Evolutionary conservation across 208 protist species (phyloP).

Genomic region (Ichthyophonus hoferi): DNA sequence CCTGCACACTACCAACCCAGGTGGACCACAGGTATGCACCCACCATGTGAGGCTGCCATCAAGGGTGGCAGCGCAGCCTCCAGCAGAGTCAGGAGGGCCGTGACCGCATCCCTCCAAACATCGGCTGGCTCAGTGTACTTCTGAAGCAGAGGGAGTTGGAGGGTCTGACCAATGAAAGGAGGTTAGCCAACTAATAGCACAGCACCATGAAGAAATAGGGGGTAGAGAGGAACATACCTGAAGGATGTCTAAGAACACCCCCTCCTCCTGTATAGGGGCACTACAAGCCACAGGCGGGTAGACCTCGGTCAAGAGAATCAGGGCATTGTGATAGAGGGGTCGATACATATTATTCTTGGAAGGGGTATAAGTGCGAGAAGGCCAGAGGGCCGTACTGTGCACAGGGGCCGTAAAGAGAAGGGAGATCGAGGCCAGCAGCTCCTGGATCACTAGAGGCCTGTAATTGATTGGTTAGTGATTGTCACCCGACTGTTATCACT

Average conservation of each 20-base stretch:
- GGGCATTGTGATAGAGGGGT: not conserved
- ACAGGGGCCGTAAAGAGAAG: not conserved
- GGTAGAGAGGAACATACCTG: not conserved
- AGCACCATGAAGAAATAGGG: not conserved
- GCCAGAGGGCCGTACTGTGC: not conserved
- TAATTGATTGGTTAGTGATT: too few species aligned
- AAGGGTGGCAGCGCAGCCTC: not conserved
- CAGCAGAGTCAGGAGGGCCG: not conserved
- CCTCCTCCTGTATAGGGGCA: not conserved
- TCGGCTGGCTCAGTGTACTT: not conserved
- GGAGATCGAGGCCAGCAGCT: too few species aligned
- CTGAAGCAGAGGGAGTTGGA: not conserved
- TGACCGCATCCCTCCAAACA: not conserved
- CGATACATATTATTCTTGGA: not conserved
- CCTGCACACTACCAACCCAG: too few species aligned
- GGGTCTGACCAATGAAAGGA: not conserved
- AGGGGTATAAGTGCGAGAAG: not conserved
- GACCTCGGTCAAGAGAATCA: not conserved
- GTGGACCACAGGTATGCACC: too few species aligned
- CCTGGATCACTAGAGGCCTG: too few species aligned
- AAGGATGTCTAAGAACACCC: not conserved
- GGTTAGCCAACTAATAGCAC: not conserved
- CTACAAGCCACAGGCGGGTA: not conserved
- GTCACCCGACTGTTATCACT: too few species aligned
- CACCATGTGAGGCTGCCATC: not conserved